Conservation (phyloP, 2,329 filamentous ascomycete species). For the Alternaria sp. region DNA sequence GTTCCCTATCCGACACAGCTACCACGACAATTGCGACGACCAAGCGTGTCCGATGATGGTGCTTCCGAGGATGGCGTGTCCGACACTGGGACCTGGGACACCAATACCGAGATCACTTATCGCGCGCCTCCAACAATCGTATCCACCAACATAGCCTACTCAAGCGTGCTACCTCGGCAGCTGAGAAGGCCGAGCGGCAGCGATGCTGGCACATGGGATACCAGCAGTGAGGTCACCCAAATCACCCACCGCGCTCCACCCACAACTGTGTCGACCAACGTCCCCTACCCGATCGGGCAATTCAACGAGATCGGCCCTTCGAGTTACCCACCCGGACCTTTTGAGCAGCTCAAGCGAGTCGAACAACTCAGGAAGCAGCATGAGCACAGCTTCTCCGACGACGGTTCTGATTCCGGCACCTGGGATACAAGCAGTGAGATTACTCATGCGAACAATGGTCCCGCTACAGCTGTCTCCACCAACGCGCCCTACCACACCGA, state of each 20-base stretch:
- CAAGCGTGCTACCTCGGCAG: slow-evolving; percentile 4
- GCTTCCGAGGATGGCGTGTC: slow-evolving; percentile 1
- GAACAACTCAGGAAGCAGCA: slow-evolving; percentile 15
- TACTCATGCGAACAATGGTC: slow-evolving; percentile 19
- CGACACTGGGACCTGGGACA: slow-evolving; percentile 9
- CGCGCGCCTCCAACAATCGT: slow-evolving; percentile 16
- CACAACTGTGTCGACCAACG: slow-evolving; percentile 19
- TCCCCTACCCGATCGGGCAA: slow-evolving; percentile 13
- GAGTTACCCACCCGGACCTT: slow-evolving; percentile 13
- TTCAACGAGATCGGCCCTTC: slow-evolving; percentile 10
- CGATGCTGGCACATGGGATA: slow-evolving; percentile 20
- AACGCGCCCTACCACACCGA: slow-evolving; percentile 14
- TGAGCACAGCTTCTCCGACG: slow-evolving; percentile 15
- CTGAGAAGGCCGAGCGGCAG: slow-evolving; percentile 17
- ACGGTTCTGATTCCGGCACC: slow-evolving; percentile 17
- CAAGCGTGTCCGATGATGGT: neutral
- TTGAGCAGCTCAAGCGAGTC: slow-evolving; percentile 14
- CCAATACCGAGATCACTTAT: slow-evolving; percentile 11
- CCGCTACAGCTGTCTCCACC: slow-evolving; percentile 13
- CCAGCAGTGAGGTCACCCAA: slow-evolving; percentile 13
- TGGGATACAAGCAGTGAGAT: slow-evolving; percentile 22
- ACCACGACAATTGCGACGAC: neutral
- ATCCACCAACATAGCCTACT: slow-evolving; percentile 18
- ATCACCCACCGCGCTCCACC: slow-evolving; percentile 13
- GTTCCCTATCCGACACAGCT: slow-evolving; percentile 12